Evolutionary conservation across 192 early-diverging fungal genomes (phyloP).

Genomic region (Linnemannia exigua): DNA sequence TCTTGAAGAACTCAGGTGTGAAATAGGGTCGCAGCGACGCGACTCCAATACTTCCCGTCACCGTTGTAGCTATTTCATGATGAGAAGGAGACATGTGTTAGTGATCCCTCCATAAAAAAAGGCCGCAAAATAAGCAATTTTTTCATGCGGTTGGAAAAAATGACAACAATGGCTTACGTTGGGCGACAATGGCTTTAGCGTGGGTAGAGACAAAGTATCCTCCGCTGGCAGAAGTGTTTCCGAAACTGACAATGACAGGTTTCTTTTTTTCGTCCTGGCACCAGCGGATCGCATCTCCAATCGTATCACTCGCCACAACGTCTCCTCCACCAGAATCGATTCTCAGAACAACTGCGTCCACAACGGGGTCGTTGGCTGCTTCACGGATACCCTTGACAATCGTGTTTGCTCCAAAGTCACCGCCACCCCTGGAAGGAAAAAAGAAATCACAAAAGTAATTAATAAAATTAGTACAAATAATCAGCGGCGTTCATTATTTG

Average conservation of each 20-base stretch:
- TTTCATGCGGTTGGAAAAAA: background rate
- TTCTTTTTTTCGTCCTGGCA: constrained; percentile 70
- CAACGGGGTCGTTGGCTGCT: constrained; percentile 66
- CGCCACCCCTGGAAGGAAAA: constrained; percentile 41
- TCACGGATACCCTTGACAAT: constrained; percentile 65
- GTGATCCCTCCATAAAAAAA: background rate
- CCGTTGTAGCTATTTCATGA: constrained; percentile 61
- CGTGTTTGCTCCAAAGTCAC: constrained; percentile 58
- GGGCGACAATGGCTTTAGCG: constrained; percentile 71
- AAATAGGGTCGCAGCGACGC: constrained; percentile 69
- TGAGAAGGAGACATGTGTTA: background rate
- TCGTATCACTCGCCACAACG: constrained; percentile 74
- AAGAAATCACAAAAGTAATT: too few species aligned
- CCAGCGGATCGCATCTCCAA: constrained; percentile 70
- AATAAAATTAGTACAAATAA: background rate
- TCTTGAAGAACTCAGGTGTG: constrained; percentile 68
- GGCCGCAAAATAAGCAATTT: background rate
- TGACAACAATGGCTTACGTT: constrained; percentile 39
- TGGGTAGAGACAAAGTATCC: constrained; percentile 72
- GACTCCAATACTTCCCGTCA: constrained; percentile 84
- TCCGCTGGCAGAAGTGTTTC: constrained; percentile 68
- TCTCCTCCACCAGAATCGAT: constrained; percentile 83
- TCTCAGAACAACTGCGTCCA: constrained; percentile 75
- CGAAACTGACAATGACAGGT: constrained; percentile 76
- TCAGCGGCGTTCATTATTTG: background rate